Conservation (phyloP, 495 filamentous ascomycete genomes). For the Thermochaetoides thermophila region DNA sequence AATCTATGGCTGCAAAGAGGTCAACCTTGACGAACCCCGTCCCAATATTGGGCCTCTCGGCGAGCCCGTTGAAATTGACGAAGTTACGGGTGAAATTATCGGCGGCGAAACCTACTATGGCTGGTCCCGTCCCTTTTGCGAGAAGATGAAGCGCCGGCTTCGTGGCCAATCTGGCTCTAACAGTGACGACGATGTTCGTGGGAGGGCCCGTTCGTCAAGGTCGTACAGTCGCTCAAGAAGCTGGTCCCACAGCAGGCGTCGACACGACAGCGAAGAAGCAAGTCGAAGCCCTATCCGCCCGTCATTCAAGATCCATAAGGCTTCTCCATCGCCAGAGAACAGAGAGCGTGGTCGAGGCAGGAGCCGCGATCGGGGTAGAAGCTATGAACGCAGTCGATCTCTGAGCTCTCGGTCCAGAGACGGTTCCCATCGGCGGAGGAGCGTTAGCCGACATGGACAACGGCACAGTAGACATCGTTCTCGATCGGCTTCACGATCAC, state of each 20-base stretch:
- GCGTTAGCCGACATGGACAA: constrained; percentile 12
- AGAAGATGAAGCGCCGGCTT: constrained; percentile 57
- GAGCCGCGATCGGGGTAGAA: constrained; percentile 3
- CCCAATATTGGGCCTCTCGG: constrained; percentile 61
- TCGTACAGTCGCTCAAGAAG: constrained; percentile 22
- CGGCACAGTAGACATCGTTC: constrained; percentile 20
- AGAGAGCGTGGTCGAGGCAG: constrained; percentile 3
- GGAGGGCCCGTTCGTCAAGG: constrained; percentile 21
- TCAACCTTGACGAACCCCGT: constrained; percentile 14
- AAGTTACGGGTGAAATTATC: constrained; percentile 42
- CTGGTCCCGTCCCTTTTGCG: constrained; percentile 69
- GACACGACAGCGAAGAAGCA: constrained; percentile 9
- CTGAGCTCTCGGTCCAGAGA: background rate
- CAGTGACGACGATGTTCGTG: constrained; percentile 9
- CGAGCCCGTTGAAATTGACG: constrained; percentile 46
- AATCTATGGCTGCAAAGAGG: constrained; percentile 36
- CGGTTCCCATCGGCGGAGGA: constrained; percentile 4
- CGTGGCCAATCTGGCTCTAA: constrained; percentile 16
- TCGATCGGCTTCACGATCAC: constrained; percentile 34
- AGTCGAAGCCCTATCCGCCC: constrained; percentile 16
- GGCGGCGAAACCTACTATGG: constrained; percentile 68
- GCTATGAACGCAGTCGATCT: too few species aligned
- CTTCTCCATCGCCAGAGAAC: constrained; percentile 8
- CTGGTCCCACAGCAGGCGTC: constrained; percentile 12
- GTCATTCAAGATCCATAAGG: constrained; percentile 12